phyloP scores from a whole-genome alignment of 2,329 filamentous ascomycete genomes.

The Neonectria ditissima region DNA sequence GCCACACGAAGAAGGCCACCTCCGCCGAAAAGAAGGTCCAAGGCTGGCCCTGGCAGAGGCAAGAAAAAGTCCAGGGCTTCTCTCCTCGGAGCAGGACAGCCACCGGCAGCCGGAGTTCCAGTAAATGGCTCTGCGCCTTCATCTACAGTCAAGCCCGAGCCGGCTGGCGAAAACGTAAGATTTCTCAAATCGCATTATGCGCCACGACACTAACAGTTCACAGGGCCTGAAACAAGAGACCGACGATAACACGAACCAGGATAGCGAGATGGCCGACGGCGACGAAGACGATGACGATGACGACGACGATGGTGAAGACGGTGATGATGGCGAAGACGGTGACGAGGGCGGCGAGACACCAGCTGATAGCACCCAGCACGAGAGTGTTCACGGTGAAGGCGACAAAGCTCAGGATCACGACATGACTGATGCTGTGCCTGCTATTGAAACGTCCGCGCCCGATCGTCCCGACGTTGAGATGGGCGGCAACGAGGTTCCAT shows the following conservation, averaged over 20 bases:
- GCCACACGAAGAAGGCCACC: slow-evolving; percentile 73
- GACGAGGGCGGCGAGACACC: slow-evolving; percentile 59
- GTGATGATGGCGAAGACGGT: slow-evolving; percentile 61
- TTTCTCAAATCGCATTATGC: neutral
- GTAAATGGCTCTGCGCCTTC: slow-evolving; percentile 52
- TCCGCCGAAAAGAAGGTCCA: slow-evolving; percentile 84
- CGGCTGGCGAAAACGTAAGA: slow-evolving; percentile 50
- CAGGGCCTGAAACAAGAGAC: slow-evolving; percentile 59
- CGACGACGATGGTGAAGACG: slow-evolving; percentile 61
- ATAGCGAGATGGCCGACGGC: slow-evolving; percentile 66
- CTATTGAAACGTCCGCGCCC: slow-evolving; percentile 39
- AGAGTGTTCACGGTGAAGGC: slow-evolving; percentile 48
- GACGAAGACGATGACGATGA: slow-evolving; percentile 61
- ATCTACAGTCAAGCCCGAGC: slow-evolving; percentile 54
- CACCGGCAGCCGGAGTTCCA: slow-evolving; percentile 45
- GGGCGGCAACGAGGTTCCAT: slow-evolving; percentile 40
- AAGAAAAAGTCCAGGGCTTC: slow-evolving; percentile 79
- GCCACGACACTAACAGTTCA: slow-evolving; percentile 33
- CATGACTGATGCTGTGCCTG: slow-evolving; percentile 51
- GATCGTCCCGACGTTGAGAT: slow-evolving; percentile 42
- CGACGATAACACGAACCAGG: slow-evolving; percentile 58
- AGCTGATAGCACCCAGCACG: slow-evolving; percentile 42
- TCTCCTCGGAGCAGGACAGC: slow-evolving; percentile 51
- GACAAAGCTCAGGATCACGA: slow-evolving; percentile 51
- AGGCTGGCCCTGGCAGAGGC: slow-evolving; percentile 79